Conservation (phyloP, 352 stramenopile genomes). For the Phytophthora sp. region DNA sequence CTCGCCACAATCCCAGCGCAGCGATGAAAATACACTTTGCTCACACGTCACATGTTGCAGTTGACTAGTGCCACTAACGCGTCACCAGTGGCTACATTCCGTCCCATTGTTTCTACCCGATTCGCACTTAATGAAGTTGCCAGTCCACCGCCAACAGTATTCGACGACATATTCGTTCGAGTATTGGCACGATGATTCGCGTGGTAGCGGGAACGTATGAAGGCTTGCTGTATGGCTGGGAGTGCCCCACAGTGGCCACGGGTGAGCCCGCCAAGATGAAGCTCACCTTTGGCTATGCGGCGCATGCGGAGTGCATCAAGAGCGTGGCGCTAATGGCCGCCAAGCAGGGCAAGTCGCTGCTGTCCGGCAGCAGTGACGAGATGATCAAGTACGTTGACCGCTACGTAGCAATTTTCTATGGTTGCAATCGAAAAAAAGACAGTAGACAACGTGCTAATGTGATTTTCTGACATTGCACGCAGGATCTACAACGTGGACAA, state of each 20-base stretch:
- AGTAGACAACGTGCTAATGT: neutral
- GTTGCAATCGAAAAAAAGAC: slow-evolving; percentile 1
- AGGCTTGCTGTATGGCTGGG: slow-evolving; percentile 87
- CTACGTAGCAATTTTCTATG: neutral
- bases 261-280: slow-evolving; percentile 66
- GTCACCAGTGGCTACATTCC: slow-evolving; percentile 16
- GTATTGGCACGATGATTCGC: slow-evolving; percentile 55
- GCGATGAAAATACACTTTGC: slow-evolving; percentile 34
- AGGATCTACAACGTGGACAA: slow-evolving; percentile 92
- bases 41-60: slow-evolving; percentile 52
- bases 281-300: slow-evolving; percentile 85
- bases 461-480: slow-evolving; percentile 1
- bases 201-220: slow-evolving; percentile 88
- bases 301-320: slow-evolving; percentile 88
- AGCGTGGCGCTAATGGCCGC: slow-evolving; percentile 82
- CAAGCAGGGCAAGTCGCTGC: slow-evolving; percentile 81
- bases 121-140: slow-evolving; percentile 38
- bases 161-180: slow-evolving; percentile 5
- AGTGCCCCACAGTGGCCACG: slow-evolving; percentile 47
- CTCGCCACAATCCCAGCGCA: slow-evolving; percentile 16
- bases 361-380: slow-evolving; percentile 86
- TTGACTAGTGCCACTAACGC: slow-evolving; percentile 30
- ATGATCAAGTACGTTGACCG: slow-evolving; percentile 79
- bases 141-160: slow-evolving; percentile 41
- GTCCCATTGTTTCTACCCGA: slow-evolving; percentile 19